Base-by-base conservation (phyloP, 805 yeast species). In the Suhomyces xylopsoci region DNA sequence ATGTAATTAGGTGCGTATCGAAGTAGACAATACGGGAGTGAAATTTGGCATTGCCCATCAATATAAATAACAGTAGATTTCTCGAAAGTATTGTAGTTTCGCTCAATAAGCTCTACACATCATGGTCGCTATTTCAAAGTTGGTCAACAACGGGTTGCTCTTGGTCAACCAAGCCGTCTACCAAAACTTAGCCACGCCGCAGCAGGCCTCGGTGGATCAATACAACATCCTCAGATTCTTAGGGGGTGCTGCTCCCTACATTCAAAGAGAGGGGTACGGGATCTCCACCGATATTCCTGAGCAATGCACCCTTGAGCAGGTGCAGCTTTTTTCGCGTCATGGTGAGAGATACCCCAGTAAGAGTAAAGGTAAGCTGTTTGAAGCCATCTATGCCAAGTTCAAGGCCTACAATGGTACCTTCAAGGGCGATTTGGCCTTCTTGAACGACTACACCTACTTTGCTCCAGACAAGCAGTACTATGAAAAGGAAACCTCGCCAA, bases 291-390 rank as follows among this genome's bases (percentile, higher is more conserved):
- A 70, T 8, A 57, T 73, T 1, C 85, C 87, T n/a, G 71, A 66
- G 7, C 73, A 71, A 46, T 84, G 88, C 66, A 60, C 67, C 6
- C 73, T 84, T 52, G 81, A 81, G 59, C 94, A 87, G 65, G 90
- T 87, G 10, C 91, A 86, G 58, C 70, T 87, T 25, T 70, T 87
- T 48, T 82, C 84, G 59, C 80, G 96, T 62, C 96, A 90, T 63
- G 96, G 94, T n/a, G 94, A 89, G 65, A 74, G 96, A 59, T 87
- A 76, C 62, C 90, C 90, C 3, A n/a, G 75, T 10, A 56, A 54
- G 32, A 54, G 60, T 32, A 55, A 54, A 12, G 78, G 78, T 9
- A 58, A 59, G 46, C 34, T 32, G 20, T 61, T 62, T 43, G 70
- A 71, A 55, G 61, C 62, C 12, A 54, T 72, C 36, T 22, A 50